These are phyloP conservation scores for Daldinia grandis DNA, from an alignment of 495 filamentous ascomycete genomes.

Conservation along the genomic window DNA sequence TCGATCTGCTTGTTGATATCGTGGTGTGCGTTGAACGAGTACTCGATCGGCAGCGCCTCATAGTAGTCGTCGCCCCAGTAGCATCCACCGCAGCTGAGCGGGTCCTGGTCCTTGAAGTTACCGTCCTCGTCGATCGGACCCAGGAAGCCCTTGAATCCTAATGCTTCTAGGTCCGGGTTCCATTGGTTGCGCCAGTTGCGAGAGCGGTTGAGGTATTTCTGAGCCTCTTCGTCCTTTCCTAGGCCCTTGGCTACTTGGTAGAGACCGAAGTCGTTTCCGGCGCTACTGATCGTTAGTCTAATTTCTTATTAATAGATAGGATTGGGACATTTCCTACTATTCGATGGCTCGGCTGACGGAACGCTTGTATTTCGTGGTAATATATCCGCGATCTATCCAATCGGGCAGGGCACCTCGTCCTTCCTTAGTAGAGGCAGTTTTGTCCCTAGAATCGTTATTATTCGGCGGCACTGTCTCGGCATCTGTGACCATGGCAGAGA, in stretches of 20 bases:
- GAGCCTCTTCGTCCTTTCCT: conserved; percentile 58
- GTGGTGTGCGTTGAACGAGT: conserved; percentile 73
- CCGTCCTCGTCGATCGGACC: conserved; percentile 66
- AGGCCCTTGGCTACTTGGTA: conserved; percentile 67
- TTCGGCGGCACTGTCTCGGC: conserved; percentile 69
- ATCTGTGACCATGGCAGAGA: conserved; percentile 73
- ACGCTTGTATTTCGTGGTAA: conserved; percentile 68
- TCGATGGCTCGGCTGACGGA: conserved; percentile 73
- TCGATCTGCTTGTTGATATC: conserved; percentile 69
- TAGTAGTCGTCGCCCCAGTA: conserved; percentile 72
- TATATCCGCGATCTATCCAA: conserved; percentile 70
- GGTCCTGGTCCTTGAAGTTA: conserved; percentile 65
- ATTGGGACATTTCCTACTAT: conserved; percentile 53
- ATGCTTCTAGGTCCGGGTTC: conserved; percentile 63
- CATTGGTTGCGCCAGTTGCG: conserved; percentile 79
- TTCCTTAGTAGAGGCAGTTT: conserved; percentile 71
- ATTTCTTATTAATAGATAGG: neutral
- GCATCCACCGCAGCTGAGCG: conserved; percentile 69
- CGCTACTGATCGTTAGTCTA: conserved; percentile 27
- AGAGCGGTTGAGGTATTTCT: conserved; percentile 70
- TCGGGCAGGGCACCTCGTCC: conserved; percentile 75
- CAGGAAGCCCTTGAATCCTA: conserved; percentile 71
- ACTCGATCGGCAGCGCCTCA: conserved; percentile 72
- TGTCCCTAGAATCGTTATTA: conserved; percentile 67
- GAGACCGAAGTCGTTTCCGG: conserved; percentile 73